Evolutionary conservation across 2,329 filamentous ascomycete species (phyloP).

Genomic region (Grosmannia penicillata): DNA sequence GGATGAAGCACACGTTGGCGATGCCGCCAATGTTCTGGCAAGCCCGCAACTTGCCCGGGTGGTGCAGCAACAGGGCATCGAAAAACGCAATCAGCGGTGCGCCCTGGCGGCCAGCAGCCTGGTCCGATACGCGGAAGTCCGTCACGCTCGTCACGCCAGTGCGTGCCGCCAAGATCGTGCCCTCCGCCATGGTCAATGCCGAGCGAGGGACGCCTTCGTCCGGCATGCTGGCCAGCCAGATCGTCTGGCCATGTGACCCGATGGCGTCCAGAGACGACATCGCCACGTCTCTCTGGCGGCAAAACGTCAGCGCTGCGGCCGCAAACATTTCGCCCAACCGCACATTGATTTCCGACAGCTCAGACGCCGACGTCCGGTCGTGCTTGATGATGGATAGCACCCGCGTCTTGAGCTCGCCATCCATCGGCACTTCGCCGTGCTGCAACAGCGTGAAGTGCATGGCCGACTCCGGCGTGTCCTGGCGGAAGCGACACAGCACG

Average conservation of each 20-base stretch:
- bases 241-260: constrained; percentile 44
- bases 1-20: constrained; percentile 45
- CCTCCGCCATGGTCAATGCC: constrained; percentile 42
- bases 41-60: constrained; percentile 39
- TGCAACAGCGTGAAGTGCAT: constrained; percentile 43
- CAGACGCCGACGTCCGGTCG: constrained; percentile 35
- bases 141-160: constrained; percentile 45
- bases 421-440: constrained; percentile 40
- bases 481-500: constrained; percentile 39
- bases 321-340: constrained; percentile 42
- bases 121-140: constrained; percentile 41
- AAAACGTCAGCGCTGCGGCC: constrained; percentile 33
- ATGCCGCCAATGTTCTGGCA: constrained; percentile 50
- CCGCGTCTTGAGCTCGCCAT: constrained; percentile 35
- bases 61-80: constrained; percentile 38
- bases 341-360: constrained; percentile 41
- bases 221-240: constrained; percentile 40
- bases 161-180: constrained; percentile 34
- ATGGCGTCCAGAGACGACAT: constrained; percentile 34
- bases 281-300: constrained; percentile 24
- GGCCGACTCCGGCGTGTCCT: constrained; percentile 32
- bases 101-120: constrained; percentile 38
- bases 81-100: constrained; percentile 43
- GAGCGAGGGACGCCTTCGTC: constrained; percentile 30
- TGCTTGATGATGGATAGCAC: constrained; percentile 42